phyloP scores from a whole-genome alignment of 1,139 yeast species.

The Kurtzmaniella quercitrusa region DNA sequence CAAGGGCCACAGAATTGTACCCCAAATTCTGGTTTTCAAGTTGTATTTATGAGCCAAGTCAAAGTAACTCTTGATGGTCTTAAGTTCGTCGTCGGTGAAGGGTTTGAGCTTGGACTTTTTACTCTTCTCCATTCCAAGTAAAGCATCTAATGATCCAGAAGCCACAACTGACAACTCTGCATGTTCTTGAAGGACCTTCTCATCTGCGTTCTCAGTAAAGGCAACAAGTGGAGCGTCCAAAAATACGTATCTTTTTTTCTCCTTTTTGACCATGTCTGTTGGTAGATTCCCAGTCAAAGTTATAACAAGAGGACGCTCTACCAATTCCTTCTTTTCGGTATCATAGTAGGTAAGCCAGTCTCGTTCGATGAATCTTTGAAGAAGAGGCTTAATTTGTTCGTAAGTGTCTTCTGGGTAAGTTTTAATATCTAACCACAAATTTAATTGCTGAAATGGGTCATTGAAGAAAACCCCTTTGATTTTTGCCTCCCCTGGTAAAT shows the following conservation, averaged over 20 bases:
- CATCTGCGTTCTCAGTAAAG: constrained; percentile 14
- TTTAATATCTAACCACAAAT: constrained; percentile 43
- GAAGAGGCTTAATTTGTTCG: constrained; percentile 22
- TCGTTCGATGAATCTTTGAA: constrained; percentile 30
- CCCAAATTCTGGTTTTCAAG: constrained; percentile 42
- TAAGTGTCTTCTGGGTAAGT: constrained; percentile 34
- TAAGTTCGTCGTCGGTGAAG: constrained; percentile 21
- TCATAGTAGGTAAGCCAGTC: constrained; percentile 34
- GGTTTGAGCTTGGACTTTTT: constrained; percentile 10
- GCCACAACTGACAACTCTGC: constrained; percentile 32
- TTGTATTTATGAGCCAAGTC: constrained; percentile 33
- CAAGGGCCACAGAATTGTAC: constrained; percentile 39
- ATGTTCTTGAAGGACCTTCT: constrained; percentile 16
- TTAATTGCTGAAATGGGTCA: constrained; percentile 36
- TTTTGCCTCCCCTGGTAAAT: constrained; percentile 5
- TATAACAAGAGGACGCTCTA: constrained; percentile 34
- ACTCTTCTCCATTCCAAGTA: constrained; percentile 19
- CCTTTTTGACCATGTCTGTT: constrained; percentile 21
- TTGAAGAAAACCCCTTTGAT: constrained; percentile 32
- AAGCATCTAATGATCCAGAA: constrained; percentile 28
- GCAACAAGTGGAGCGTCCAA: constrained; percentile 35
- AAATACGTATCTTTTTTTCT: constrained; percentile 29
- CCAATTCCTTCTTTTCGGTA: constrained; percentile 16
- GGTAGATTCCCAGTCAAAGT: constrained; percentile 44
- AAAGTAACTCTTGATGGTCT: constrained; percentile 17